phyloP scores from a whole-genome alignment of 2,329 filamentous ascomycete species.

The Monosporascus sp. region DNA sequence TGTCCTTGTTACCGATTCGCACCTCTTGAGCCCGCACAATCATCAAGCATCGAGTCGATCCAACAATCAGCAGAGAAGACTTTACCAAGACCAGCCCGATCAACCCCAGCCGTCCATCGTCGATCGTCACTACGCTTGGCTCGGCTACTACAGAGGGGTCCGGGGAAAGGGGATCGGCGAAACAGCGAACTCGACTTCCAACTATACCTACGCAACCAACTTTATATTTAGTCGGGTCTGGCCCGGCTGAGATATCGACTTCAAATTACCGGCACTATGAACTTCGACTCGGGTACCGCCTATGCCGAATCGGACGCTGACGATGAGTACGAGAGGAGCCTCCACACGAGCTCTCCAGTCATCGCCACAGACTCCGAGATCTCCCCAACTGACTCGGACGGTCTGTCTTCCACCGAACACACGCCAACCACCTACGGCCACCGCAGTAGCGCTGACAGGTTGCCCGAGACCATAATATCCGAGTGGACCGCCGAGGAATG shows the following conservation, averaged over 20 bases:
- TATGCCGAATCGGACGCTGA: slow-evolving; percentile 78
- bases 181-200: background rate
- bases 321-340: slow-evolving; percentile 75
- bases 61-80: background rate
- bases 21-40: background rate
- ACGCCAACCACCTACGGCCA: slow-evolving; percentile 75
- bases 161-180: background rate
- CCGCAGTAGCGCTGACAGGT: slow-evolving; percentile 56
- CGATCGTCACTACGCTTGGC: background rate
- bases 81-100: background rate
- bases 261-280: slow-evolving; percentile 35
- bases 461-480: slow-evolving; percentile 70
- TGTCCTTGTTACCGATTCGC: background rate
- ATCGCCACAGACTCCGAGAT: slow-evolving; percentile 61
- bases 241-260: background rate
- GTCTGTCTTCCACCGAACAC: slow-evolving; percentile 64
- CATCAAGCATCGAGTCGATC: background rate
- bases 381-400: slow-evolving; percentile 67
- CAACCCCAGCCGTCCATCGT: background rate
- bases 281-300: slow-evolving; percentile 60
- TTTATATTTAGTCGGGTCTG: background rate
- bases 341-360: slow-evolving; percentile 62
- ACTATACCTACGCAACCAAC: background rate
- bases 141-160: background rate
- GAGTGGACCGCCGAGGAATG: slow-evolving; percentile 84